Percentiles rank a stretch among this genome's conserved stretches.
These are phyloP conservation scores for Cyphellophora attinorum DNA, from an alignment of 2,329 filamentous ascomycete genomes.

Conservation along the genomic window DNA sequence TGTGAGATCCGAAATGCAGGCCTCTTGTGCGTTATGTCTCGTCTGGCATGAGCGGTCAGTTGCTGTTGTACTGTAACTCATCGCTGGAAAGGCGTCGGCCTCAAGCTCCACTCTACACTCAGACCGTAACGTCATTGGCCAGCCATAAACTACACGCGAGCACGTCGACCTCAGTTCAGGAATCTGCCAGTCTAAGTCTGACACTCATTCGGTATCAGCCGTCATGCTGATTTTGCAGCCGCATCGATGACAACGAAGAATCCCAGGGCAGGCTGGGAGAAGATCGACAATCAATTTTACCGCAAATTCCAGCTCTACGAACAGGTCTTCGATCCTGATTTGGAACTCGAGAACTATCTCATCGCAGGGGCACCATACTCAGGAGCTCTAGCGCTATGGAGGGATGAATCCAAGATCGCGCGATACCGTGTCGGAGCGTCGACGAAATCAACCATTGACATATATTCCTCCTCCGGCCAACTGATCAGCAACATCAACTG, in stretches of 20 bases:
- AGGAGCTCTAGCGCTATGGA: slow-evolving; percentile 82
- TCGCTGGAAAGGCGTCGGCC: too few species aligned
- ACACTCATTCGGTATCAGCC: too few species aligned
- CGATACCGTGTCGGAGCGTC: slow-evolving; percentile 63
- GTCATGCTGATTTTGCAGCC: too few species aligned
- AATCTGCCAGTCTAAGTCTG: too few species aligned
- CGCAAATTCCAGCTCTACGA: slow-evolving; percentile 91
- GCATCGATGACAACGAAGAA: slow-evolving; percentile 39
- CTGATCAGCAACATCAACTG: slow-evolving; percentile 75
- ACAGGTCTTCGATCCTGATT: slow-evolving; percentile 80
- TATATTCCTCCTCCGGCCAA: slow-evolving; percentile 89
- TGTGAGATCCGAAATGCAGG: too few species aligned
- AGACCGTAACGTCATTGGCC: too few species aligned
- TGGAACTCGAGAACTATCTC: slow-evolving; percentile 91
- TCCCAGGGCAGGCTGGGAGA: slow-evolving; percentile 86
- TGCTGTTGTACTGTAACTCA: too few species aligned
- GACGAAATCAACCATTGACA: slow-evolving; percentile 76
- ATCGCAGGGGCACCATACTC: slow-evolving; percentile 87
- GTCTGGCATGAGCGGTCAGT: too few species aligned
- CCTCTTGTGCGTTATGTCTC: too few species aligned
- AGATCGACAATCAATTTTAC: slow-evolving; percentile 87
- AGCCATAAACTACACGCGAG: too few species aligned
- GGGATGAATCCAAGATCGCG: slow-evolving; percentile 76
- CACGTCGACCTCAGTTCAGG: too few species aligned
- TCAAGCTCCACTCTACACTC: too few species aligned